Conservation (phyloP, 805 yeast genomes). For the Candida nonsorbophila region DNA sequence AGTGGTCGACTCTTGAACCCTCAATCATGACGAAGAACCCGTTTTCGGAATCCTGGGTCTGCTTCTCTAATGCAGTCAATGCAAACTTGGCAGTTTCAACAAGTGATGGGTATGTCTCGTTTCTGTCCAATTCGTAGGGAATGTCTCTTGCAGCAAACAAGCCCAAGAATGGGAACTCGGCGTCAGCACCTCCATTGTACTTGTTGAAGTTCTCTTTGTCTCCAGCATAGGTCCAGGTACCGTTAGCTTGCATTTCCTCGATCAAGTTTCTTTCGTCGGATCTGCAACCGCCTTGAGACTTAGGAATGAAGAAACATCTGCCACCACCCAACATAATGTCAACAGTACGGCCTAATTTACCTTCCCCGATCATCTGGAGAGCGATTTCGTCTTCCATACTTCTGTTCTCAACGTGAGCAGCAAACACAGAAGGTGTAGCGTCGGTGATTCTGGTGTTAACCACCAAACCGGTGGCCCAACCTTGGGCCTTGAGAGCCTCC, state of each 20-base stretch:
- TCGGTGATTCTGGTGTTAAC: conserved; percentile 91
- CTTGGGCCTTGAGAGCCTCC: conserved; percentile 80
- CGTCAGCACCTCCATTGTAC: conserved; percentile 51
- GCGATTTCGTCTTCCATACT: conserved; percentile 83
- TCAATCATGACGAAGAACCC: conserved; percentile 85
- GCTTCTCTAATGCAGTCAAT: conserved; percentile 53
- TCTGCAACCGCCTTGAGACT: conserved; percentile 58
- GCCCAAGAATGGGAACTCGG: conserved; percentile 70
- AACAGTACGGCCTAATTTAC: conserved; percentile 72
- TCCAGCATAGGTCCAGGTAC: conserved; percentile 59
- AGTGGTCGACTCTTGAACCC: conserved; percentile 91
- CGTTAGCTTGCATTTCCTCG: conserved; percentile 51
- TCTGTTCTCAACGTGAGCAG: conserved; percentile 73
- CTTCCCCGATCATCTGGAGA: conserved; percentile 76
- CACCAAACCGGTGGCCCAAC: conserved; percentile 82
- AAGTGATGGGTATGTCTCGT: conserved; percentile 62
- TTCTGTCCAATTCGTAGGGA: conserved; percentile 81
- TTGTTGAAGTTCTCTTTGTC: conserved; percentile 55
- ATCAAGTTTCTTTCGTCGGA: conserved; percentile 65
- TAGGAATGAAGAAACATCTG: conserved; percentile 72
- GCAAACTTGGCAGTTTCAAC: conserved; percentile 78
- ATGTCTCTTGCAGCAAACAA: conserved; percentile 72
- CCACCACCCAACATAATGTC: conserved; percentile 93
- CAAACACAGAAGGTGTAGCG: conserved; percentile 91
- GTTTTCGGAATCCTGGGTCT: conserved; percentile 63